Percentiles rank a stretch among this genome's conserved stretches.
phyloP scores from a whole-genome alignment of 2,329 filamentous ascomycete species.

The Alternaria brassicicola region DNA sequence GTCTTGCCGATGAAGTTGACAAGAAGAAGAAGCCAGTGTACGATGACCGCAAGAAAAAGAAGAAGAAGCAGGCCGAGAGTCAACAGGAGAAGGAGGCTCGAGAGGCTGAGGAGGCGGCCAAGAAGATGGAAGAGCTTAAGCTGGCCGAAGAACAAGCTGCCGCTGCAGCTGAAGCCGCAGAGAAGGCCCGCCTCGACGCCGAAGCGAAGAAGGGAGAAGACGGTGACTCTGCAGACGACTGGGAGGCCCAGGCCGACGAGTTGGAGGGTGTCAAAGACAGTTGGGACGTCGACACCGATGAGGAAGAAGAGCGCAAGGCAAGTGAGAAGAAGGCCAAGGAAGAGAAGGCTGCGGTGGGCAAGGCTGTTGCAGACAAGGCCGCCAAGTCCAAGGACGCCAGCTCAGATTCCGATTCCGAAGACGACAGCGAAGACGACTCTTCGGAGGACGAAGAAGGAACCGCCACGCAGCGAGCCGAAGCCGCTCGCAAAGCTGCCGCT shows the following conservation, averaged over 20 bases:
- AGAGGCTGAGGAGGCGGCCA: constrained; percentile 61
- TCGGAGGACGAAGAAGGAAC: constrained; percentile 75
- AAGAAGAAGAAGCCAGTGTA: constrained; percentile 82
- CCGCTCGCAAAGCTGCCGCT: constrained; percentile 83
- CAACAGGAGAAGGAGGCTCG: constrained; percentile 52
- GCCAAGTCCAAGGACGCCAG: constrained; percentile 24
- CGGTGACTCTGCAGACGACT: constrained; percentile 75
- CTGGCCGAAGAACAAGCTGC: constrained; percentile 70
- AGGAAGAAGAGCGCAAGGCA: constrained; percentile 62
- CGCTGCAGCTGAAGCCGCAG: constrained; percentile 77
- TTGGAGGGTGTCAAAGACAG: constrained; percentile 86
- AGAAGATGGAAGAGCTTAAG: constrained; percentile 61
- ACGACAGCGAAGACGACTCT: constrained; percentile 62
- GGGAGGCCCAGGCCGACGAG: constrained; percentile 79
- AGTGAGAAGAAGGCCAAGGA: constrained; percentile 33
- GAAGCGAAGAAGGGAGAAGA: constrained; percentile 67
- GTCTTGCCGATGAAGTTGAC: constrained; percentile 61
- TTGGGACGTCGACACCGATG: constrained; percentile 88
- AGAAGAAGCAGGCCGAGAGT: constrained; percentile 68
- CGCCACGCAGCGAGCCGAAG: constrained; percentile 74
- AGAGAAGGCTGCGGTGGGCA: constrained; percentile 34
- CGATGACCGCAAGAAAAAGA: constrained; percentile 81
- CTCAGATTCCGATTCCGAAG: constrained; percentile 50
- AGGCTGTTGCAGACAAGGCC: constrained; percentile 37
- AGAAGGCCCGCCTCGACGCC: constrained; percentile 60